Percentiles rank a stretch among this genome's conserved stretches.
Conservation (phyloP, 768 basidiomycete genomes). For the Russula griseocarnosa region DNA sequence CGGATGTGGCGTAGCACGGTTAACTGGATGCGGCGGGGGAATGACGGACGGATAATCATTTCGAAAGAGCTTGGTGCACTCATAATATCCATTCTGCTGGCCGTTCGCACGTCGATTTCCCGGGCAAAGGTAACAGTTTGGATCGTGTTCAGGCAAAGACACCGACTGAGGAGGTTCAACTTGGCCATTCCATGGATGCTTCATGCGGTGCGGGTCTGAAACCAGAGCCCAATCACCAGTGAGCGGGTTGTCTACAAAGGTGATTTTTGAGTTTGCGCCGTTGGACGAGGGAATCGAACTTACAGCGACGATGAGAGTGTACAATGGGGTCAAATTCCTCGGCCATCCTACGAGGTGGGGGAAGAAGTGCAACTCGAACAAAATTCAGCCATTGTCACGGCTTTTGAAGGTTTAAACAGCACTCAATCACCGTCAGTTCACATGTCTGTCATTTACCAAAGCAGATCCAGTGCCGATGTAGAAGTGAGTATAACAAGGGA, state of each 20-base stretch:
- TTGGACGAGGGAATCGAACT: slow-evolving; percentile 13
- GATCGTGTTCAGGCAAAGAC: slow-evolving; percentile 60
- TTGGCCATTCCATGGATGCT: slow-evolving; percentile 90
- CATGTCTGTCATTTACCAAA: slow-evolving; percentile 1
- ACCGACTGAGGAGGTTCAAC: slow-evolving; percentile 58
- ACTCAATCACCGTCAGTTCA: slow-evolving; percentile 8
- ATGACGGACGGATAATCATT: slow-evolving; percentile 85
- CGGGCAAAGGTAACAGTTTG: slow-evolving; percentile 82
- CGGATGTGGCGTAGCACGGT: slow-evolving; percentile 53
- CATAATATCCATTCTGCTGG: slow-evolving; percentile 59
- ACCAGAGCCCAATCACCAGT: slow-evolving; percentile 73
- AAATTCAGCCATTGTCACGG: not conserved
- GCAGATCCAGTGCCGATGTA: not conserved
- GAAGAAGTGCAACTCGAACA: not conserved
- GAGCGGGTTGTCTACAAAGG: slow-evolving; percentile 72
- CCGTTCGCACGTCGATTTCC: slow-evolving; percentile 77
- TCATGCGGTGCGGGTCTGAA: slow-evolving; percentile 77
- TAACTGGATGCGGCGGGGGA: slow-evolving; percentile 52
- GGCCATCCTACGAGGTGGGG: slow-evolving; percentile 5
- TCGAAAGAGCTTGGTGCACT: slow-evolving; percentile 63
- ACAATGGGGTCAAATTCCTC: slow-evolving; percentile 23
- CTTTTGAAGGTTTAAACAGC: not conserved
- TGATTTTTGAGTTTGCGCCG: not conserved
- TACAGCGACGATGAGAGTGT: slow-evolving; percentile 26
- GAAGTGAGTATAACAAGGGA: not conserved